Evolutionary conservation across 78 protist species (phyloP), one percentile per base, ranked within the genome.

Genomic region (slime mould (Dictyostelium discoideum)): DNA sequence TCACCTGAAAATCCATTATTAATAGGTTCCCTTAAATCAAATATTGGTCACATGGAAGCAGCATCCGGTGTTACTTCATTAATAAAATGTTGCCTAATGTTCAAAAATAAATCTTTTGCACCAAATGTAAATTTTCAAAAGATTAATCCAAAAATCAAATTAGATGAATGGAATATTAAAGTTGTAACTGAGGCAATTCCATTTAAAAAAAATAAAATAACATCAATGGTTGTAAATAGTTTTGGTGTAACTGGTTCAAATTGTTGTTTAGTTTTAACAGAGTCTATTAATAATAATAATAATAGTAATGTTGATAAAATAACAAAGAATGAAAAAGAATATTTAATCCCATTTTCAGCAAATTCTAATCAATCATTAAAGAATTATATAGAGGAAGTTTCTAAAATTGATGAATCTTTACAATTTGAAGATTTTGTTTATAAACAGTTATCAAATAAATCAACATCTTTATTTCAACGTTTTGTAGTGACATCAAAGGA

Each of bases 181-280:
- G 84, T 92, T 7, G 85, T 89, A 20, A 76, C 85, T 18, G 46
- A 89, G 22, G 14, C 14, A 14, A 77, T 50, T 32, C 60, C 84
- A 18, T 78, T 78, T 78, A 10, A 16, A 72, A 50, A 48, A 16
- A 83, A 85, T 85, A 74, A 40, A 85, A 22, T 1, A 7, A 48
- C 77, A 20, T 8, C 39, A 8, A 86, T 85, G 74, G 98, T 97
- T 22, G 39, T 97, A 14, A 90, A 86, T 32, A 85, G 94, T 40
- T 97, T 97, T 83, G 98, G 98, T 24, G 86, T 96, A 57, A 96
- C 97, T 14, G 98, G 98, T 26, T 65, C 98, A 50, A 97, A 97
- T 65, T 84, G 82, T 39, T 97, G 97, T 40, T 8, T 92, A n/a
- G 20, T 96, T 26, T 54, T 96, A 20, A 18, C 24, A 18, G 92